Percentiles rank a stretch among this genome's conserved stretches.
Conservation (phyloP, 257 asterid genomes). For the Plantago major region DNA sequence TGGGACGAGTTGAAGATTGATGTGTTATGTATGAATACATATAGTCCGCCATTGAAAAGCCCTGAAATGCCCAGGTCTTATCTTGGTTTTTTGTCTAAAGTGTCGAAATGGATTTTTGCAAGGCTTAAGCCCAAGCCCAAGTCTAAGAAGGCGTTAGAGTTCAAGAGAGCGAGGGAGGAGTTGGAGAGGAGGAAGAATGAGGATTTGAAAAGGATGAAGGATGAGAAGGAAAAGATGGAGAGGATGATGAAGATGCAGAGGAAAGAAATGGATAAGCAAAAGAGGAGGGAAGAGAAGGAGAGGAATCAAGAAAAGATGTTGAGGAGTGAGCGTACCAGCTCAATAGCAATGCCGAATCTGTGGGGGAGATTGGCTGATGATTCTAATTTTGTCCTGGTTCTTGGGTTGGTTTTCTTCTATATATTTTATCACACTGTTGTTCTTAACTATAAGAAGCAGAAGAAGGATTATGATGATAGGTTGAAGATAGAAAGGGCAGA, state of each 20-base stretch:
- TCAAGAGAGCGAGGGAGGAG: slow-evolving; percentile 60
- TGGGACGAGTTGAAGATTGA: slow-evolving; percentile 76
- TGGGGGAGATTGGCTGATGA: slow-evolving; percentile 75
- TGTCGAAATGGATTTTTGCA: slow-evolving; percentile 53
- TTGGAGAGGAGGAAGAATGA: slow-evolving; percentile 27
- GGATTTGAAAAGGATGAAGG: slow-evolving; percentile 45
- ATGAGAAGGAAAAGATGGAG: slow-evolving; percentile 58
- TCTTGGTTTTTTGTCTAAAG: slow-evolving; percentile 51
- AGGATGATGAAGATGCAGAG: slow-evolving; percentile 49
- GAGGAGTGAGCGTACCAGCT: slow-evolving; percentile 46
- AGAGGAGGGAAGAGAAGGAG: slow-evolving; percentile 53
- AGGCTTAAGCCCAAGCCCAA: slow-evolving; percentile 59
- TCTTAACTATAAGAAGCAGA: slow-evolving; percentile 74
- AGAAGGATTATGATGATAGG: slow-evolving; percentile 94
- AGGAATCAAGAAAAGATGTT: slow-evolving; percentile 43
- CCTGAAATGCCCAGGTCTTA: slow-evolving; percentile 71
- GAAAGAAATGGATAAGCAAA: slow-evolving; percentile 71
- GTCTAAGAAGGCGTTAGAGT: slow-evolving; percentile 80
- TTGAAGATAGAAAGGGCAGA: slow-evolving; percentile 85
- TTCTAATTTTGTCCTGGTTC: slow-evolving; percentile 55
- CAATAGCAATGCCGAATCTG: slow-evolving; percentile 47
- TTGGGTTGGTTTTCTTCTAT: slow-evolving; percentile 74
- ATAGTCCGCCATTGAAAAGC: slow-evolving; percentile 64
- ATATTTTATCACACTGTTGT: slow-evolving; percentile 76
- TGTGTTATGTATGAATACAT: slow-evolving; percentile 75